Base-by-base conservation (phyloP, 164 flowering plant species). In the Nelumbo lutea region DNA sequence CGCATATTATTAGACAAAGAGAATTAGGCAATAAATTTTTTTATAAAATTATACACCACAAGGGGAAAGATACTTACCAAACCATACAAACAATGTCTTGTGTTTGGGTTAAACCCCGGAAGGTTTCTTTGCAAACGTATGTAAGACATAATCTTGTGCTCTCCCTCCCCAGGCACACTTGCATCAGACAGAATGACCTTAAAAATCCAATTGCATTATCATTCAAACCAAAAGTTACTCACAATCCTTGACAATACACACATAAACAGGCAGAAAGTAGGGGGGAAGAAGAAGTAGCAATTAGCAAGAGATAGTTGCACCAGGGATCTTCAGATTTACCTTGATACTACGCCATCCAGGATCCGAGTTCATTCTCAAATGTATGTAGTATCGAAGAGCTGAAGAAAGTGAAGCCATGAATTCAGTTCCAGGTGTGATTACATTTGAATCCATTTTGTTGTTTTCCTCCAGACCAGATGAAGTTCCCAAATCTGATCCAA, bases 151-250 rank as follows among this genome's bases (percentile, higher is more conserved):
- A 86, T 83, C 70, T 88, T 88, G 73, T 88, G 90, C 69, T 86
- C 90, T 43, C 90, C 93, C 72, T 88, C 93, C 48, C 93, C 93
- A 46, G 86, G 88, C 9, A 84, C 90, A 76, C 72, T 85, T 47
- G 89, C 83, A 76, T 88, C 90, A 50, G 93, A 86, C 50, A 88
- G 86, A 66, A 88, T 78, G 2, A 87, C 93, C 88, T 86, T 63
- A 41, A 45, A 58, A 60, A 71, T 55, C 27, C 48, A 10, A 64
- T 43, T 9, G 13, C 14, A 60, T 9, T 39, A 45, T 11, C 10
- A 45, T 58, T 52, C 57, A 70, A 48, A 27, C 1, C 3, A 72
- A 43, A 48, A 68, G 8, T 39, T 7, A 13, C 13, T 40, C 9
- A 11, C 2, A 14, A 10, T 10, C 1, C 48, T n/a, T 27, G 27